These are phyloP conservation scores for Castanea crenata DNA, from an alignment of 306 rosid species.

Conservation along the genomic window DNA sequence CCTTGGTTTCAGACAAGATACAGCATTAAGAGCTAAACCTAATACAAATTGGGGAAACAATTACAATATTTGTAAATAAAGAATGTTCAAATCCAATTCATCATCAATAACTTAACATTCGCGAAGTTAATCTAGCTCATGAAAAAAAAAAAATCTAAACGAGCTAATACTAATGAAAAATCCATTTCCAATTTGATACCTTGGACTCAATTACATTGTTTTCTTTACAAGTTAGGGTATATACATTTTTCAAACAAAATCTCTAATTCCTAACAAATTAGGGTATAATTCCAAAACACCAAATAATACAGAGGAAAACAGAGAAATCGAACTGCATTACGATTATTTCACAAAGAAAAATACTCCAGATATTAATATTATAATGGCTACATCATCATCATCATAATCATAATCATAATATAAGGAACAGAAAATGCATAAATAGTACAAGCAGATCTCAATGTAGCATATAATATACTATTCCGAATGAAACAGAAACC, in stretches of 20 bases:
- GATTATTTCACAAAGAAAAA: neutral
- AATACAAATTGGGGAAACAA: too few relatives aligned
- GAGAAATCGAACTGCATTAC: neutral
- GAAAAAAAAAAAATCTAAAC: neutral
- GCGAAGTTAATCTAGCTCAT: neutral
- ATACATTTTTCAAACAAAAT: neutral
- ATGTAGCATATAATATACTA: constrained; percentile 3
- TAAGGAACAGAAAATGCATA: constrained; percentile 33
- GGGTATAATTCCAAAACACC: neutral
- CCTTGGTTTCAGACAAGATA: too few relatives aligned
- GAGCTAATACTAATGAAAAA: neutral
- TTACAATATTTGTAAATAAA: too few relatives aligned
- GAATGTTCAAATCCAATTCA: too few relatives aligned
- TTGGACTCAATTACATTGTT: neutral
- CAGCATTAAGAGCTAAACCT: too few relatives aligned
- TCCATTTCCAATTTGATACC: neutral
- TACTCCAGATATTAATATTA: neutral
- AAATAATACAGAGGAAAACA: neutral
- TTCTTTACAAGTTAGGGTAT: neutral
- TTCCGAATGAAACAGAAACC: constrained; percentile 19
- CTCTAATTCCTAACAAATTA: neutral
- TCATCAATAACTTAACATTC: too few relatives aligned
- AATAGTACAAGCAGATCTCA: constrained; percentile 27
- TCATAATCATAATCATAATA: constrained; percentile 9
- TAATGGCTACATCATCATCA: too few relatives aligned